Conservation (phyloP, 371 early-diverging fungal genomes). For the Lichtheimia ramosa region DNA sequence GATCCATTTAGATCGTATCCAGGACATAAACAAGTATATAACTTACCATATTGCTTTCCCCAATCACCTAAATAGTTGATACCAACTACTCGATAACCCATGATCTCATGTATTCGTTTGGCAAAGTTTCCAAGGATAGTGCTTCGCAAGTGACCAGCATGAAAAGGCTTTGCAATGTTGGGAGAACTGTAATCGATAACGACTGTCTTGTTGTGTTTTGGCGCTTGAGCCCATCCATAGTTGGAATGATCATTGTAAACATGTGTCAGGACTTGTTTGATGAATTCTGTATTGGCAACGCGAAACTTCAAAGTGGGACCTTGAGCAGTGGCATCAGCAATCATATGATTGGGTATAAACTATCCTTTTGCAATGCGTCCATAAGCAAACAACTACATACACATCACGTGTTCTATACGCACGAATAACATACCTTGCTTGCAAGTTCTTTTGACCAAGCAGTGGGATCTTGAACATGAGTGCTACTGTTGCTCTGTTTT, state of each 20-base stretch:
- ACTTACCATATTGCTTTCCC: slow-evolving; percentile 98
- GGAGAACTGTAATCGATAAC: slow-evolving; percentile 97
- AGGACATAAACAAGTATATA: not conserved
- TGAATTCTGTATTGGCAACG: slow-evolving; percentile 54
- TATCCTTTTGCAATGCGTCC: not conserved
- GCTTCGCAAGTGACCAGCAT: slow-evolving; percentile 98
- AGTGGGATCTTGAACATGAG: not conserved
- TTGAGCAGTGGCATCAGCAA: slow-evolving; percentile 51
- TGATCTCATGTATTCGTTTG: slow-evolving; percentile 78
- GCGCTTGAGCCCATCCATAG: slow-evolving; percentile 32
- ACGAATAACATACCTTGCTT: slow-evolving; percentile 35
- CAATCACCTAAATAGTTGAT: slow-evolving; percentile 99
- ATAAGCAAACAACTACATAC: not conserved
- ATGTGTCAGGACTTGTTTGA: slow-evolving; percentile 48
- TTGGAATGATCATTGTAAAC: slow-evolving; percentile 34
- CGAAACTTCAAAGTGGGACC: slow-evolving; percentile 79
- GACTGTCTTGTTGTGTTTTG: slow-evolving; percentile 41
- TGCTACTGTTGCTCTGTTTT: not conserved
- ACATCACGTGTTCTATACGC: not conserved
- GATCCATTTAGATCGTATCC: not conserved
- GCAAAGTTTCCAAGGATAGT: slow-evolving; percentile 98
- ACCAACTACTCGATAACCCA: slow-evolving; percentile 85
- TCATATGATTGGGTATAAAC: slow-evolving; percentile 30
- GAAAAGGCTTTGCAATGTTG: slow-evolving; percentile 99
- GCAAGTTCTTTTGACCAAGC: slow-evolving; percentile 53